Conservation (phyloP, 176 grass and related monocot species). For the Cenchrus purpureus region DNA sequence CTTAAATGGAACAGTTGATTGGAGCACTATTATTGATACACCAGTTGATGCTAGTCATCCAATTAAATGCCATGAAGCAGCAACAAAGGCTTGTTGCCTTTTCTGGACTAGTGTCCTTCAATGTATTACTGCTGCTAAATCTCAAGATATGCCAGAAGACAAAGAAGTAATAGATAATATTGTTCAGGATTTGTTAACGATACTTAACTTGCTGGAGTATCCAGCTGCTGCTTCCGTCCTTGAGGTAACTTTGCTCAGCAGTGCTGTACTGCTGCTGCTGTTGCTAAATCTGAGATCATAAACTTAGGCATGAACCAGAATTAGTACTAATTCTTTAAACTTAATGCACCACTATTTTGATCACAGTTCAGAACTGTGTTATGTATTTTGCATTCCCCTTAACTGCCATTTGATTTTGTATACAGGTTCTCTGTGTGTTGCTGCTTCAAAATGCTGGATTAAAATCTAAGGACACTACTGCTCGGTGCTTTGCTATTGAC, state of each 20-base stretch:
- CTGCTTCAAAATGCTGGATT: slow-evolving; percentile 97
- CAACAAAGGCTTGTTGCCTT: slow-evolving; percentile 71
- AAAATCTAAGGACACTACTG: slow-evolving; percentile 87
- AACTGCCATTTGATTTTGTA: slow-evolving; percentile 29
- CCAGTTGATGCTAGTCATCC: slow-evolving; percentile 75
- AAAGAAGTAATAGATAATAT: slow-evolving; percentile 94
- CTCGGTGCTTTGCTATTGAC: slow-evolving; percentile 97
- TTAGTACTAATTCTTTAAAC: slow-evolving; percentile 3
- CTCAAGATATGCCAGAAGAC: slow-evolving; percentile 81
- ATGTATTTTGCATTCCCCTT: slow-evolving; percentile 10
- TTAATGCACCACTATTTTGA: background rate
- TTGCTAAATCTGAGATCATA: slow-evolving; percentile 43
- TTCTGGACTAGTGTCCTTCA: slow-evolving; percentile 96
- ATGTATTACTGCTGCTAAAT: slow-evolving; percentile 82
- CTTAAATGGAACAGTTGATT: slow-evolving; percentile 73
- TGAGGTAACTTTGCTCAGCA: slow-evolving; percentile 68
- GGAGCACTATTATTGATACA: slow-evolving; percentile 78
- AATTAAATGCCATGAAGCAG: slow-evolving; percentile 75
- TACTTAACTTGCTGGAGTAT: slow-evolving; percentile 93
- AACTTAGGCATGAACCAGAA: slow-evolving; percentile 6
- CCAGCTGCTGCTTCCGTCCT: slow-evolving; percentile 92
- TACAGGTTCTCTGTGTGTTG: slow-evolving; percentile 95
- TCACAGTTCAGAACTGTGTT: background rate
- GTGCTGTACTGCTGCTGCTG: no score
- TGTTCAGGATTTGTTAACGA: slow-evolving; percentile 84